These are phyloP conservation scores for Leishmania braziliensis DNA, from an alignment of 208 protist species.

Conservation along the genomic window DNA sequence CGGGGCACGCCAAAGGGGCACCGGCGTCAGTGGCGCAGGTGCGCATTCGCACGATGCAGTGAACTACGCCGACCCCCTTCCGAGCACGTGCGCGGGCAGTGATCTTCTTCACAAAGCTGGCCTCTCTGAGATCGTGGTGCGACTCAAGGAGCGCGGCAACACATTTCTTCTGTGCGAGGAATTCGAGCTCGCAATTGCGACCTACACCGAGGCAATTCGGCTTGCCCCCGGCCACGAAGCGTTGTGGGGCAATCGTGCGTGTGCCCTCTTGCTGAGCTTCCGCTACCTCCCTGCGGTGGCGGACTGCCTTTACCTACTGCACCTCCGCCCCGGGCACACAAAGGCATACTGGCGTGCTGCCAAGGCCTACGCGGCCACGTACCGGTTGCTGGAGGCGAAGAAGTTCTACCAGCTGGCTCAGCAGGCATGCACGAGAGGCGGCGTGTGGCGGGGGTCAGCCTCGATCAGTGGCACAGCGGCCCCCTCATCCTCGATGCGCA, in stretches of 20 bases:
- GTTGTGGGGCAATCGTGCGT: conserved; percentile 75
- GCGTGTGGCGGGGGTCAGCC: too few species aligned
- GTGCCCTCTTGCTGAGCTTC: conserved; percentile 65
- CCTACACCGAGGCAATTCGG: conserved; percentile 76
- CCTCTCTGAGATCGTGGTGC: conserved; percentile 1
- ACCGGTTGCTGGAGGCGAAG: conserved; percentile 34
- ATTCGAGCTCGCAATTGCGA: conserved; percentile 52
- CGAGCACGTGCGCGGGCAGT: neutral
- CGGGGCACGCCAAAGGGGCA: neutral
- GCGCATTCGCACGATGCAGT: neutral
- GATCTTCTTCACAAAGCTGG: neutral
- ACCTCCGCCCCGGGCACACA: conserved; percentile 44
- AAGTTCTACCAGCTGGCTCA: conserved; percentile 56
- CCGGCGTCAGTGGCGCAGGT: neutral
- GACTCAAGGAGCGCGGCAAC: conserved; percentile 70
- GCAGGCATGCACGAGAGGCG: conserved; percentile 31
- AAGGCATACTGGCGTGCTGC: conserved; percentile 78
- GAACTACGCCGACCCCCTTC: neutral
- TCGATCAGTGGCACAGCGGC: neutral
- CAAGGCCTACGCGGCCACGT: conserved; percentile 50
- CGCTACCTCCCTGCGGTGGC: conserved; percentile 62
- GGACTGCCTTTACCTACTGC: conserved; percentile 68
- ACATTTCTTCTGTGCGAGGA: conserved; percentile 43
- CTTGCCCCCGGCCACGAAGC: conserved; percentile 47
- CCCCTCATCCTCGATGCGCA: neutral